Percentiles rank a stretch among this genome's conserved stretches.
Conservation (phyloP, 208 protist genomes). For the Leptomonas seymouri region DNA sequence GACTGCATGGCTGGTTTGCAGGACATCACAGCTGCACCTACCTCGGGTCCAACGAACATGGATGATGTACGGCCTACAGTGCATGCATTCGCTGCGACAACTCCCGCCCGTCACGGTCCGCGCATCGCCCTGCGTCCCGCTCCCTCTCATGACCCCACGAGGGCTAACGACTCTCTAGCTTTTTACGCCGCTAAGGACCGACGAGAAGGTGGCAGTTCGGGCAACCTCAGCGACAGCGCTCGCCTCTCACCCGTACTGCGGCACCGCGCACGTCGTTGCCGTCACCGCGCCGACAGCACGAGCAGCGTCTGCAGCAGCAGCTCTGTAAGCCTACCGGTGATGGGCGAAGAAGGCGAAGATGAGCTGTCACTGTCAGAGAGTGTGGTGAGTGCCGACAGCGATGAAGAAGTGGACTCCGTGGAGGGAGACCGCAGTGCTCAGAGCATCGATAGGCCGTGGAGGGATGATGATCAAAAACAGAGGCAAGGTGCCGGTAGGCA, state of each 20-base stretch:
- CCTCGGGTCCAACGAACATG: too few species aligned
- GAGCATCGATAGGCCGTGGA: neutral
- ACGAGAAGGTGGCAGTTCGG: neutral
- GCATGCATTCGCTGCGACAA: too few species aligned
- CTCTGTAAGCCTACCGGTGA: slow-evolving; percentile 12
- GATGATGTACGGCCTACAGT: too few species aligned
- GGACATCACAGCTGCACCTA: neutral
- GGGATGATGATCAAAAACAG: neutral
- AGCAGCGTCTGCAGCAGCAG: slow-evolving; percentile 17
- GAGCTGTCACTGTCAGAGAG: slow-evolving; percentile 5
- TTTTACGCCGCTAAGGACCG: too few species aligned
- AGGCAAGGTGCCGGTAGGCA: too few species aligned
- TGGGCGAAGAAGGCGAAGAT: slow-evolving; percentile 4
- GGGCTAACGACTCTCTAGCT: neutral
- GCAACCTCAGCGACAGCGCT: neutral
- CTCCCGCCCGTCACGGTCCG: slow-evolving; percentile 10
- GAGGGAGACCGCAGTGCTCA: neutral
- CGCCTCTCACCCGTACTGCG: neutral
- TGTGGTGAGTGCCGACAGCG: neutral
- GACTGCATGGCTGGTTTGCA: slow-evolving; percentile 23
- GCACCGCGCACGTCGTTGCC: neutral
- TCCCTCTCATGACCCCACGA: neutral
- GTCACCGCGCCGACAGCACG: neutral
- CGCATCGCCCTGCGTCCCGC: neutral
- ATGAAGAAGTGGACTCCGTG: slow-evolving; percentile 1